These are phyloP conservation scores for Apostasia shenzhenica DNA, from an alignment of 106 monocot species.

Conservation along the genomic window DNA sequence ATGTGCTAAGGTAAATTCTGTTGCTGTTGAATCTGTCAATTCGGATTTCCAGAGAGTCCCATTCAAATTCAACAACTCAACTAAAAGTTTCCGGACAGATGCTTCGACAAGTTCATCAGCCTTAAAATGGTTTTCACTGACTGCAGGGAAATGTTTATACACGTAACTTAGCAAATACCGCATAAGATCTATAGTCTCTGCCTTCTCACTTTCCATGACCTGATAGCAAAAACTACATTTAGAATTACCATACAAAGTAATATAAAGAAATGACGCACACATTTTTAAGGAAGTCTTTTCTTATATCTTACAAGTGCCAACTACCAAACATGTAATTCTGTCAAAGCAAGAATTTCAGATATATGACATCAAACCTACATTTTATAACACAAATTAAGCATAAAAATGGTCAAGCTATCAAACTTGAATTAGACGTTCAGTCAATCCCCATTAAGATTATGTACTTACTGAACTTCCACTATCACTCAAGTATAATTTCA, in stretches of 20 bases:
- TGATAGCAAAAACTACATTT: constrained; percentile 11
- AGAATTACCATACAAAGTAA: not conserved
- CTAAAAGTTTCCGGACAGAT: constrained; percentile 48
- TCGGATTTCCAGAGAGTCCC: constrained; percentile 11
- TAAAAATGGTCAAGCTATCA: too few relatives aligned
- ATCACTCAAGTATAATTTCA: constrained; percentile 44
- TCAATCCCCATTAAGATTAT: too few relatives aligned
- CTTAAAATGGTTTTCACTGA: constrained; percentile 7
- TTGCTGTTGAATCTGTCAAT: constrained; percentile 19
- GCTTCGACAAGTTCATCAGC: constrained; percentile 37
- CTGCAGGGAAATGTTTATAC: constrained; percentile 12
- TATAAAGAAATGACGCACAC: too few relatives aligned
- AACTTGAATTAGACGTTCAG: too few relatives aligned
- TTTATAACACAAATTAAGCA: too few relatives aligned
- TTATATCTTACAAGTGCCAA: too few relatives aligned
- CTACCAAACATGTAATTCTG: too few relatives aligned
- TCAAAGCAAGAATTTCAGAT: too few relatives aligned
- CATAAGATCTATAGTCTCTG: constrained; percentile 77
- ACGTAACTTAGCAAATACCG: constrained; percentile 76
- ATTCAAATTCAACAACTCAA: constrained; percentile 50
- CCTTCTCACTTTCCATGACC: constrained; percentile 40
- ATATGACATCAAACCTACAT: too few relatives aligned
- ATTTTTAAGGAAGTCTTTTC: too few relatives aligned
- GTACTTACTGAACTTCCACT: not conserved
- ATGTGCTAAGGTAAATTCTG: constrained; percentile 9